Base-by-base conservation (phyloP, 108 stramenopile genomes). In the Cyclotella atomus region DNA sequence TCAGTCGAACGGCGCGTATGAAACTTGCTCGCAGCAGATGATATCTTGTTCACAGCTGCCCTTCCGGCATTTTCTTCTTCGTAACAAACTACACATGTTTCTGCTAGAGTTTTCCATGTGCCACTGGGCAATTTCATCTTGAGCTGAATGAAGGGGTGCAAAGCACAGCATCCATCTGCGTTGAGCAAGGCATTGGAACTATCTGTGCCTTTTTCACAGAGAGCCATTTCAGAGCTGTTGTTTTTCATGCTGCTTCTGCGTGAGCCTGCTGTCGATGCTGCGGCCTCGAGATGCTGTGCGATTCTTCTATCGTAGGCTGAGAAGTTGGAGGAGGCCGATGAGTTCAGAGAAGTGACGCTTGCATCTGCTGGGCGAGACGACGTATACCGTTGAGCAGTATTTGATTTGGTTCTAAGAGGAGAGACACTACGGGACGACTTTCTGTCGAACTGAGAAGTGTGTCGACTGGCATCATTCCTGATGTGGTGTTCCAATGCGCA, bases 101-200 rank as follows among this genome's bases (percentile, higher is more conserved):
- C 27, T 49, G 46, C 47, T 10, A 65, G 21, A 10, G 64, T 65
- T 17, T 28, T 65, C 64, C 64, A 65, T 28, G 10, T 47, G 9
- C 46, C 46, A 17, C 64, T 49, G 43, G 64, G 64, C n/a, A 65
- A 32, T 32, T 65, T 65, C 9, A 49, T 16, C 28, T 65, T 25
- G 1, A 65, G 64, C 30, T 65, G 64, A 30, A 65, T 47, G 29
- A 65, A 65, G 14, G 64, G 64, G 38, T 65, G 64, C 2, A 65
- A 6, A 3, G 46, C 30, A 27, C 64, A 65, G 23, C 45, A 65
- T 2, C 64, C 64, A 47, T 65, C 64, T 1, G 47, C 16, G 46
- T 65, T 45, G 45, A 49, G 35, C 25, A 21, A 15, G 1, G 45
- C 59, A 38, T 46, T 49, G 10, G 32, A 12, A 47, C 16, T 36